These are phyloP conservation scores for Heliamphora pulchella DNA, from an alignment of 179 eudicot species.

Conservation along the genomic window DNA sequence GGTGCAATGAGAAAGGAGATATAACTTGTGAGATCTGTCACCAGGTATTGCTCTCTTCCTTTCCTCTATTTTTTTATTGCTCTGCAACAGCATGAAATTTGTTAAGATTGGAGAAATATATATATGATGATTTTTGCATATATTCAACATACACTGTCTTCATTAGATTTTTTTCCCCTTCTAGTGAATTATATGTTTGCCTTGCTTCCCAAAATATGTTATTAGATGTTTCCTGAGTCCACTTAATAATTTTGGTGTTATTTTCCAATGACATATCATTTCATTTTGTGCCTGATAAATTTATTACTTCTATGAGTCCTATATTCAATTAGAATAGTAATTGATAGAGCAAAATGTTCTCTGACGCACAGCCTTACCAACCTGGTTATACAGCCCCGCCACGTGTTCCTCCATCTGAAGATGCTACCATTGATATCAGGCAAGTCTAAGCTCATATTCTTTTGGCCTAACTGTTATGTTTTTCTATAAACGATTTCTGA, in stretches of 20 bases:
- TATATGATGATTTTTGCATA: not conserved
- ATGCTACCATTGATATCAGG: conserved; percentile 63
- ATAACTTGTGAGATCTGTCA: conserved; percentile 70
- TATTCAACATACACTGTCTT: not conserved
- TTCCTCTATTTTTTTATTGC: not conserved
- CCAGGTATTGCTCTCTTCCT: conserved; percentile 36
- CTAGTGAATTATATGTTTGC: not conserved
- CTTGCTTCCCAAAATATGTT: not conserved
- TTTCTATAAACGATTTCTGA: not conserved
- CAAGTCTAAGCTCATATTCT: conserved; percentile 18
- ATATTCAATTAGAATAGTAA: not conserved
- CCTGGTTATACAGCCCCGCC: conserved; percentile 80
- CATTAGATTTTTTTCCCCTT: not conserved
- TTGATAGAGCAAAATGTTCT: not conserved
- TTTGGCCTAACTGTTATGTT: not conserved
- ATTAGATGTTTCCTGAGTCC: conserved; percentile 1
- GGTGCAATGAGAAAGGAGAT: conserved; percentile 83
- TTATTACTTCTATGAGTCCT: not conserved
- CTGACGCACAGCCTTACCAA: conserved; percentile 52
- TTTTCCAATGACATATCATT: not conserved
- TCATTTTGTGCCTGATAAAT: not conserved
- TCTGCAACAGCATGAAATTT: not conserved
- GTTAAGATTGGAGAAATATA: not conserved
- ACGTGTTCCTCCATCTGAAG: conserved; percentile 40
- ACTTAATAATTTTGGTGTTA: too few species aligned